phyloP scores from a whole-genome alignment of 257 asterid genomes.

The Solanum pennellii region DNA sequence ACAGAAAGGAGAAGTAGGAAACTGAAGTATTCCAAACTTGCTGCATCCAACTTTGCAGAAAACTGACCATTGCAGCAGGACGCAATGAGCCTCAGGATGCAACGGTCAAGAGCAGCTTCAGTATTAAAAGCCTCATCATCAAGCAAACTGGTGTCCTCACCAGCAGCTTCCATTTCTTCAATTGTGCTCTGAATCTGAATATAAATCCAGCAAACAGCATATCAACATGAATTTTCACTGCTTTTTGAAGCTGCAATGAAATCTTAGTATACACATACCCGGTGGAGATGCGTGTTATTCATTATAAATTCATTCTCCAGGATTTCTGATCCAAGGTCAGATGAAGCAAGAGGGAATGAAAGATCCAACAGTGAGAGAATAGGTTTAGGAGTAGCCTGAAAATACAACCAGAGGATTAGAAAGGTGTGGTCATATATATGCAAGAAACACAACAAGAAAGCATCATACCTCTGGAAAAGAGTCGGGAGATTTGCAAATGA shows the following conservation, averaged over 20 bases:
- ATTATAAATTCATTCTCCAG: conserved; percentile 88
- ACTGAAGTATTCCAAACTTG: neutral
- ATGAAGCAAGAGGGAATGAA: conserved; percentile 84
- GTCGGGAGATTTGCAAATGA: conserved; percentile 85
- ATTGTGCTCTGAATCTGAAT: conserved; percentile 61
- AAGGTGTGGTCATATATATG: neutral
- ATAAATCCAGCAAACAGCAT: neutral
- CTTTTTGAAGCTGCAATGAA: neutral
- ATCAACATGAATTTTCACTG: neutral
- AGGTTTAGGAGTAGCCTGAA: conserved; percentile 85
- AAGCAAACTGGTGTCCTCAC: conserved; percentile 50
- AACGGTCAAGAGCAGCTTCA: conserved; percentile 73
- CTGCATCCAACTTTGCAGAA: neutral
- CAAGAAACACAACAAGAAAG: conserved; percentile 1
- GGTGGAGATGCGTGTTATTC: conserved; percentile 57
- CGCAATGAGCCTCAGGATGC: conserved; percentile 91
- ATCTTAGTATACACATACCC: conserved; percentile 28
- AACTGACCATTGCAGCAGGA: conserved; percentile 81
- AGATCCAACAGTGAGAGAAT: conserved; percentile 73
- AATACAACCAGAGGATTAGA: conserved; percentile 4
- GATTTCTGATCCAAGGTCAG: conserved; percentile 90
- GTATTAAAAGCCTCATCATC: conserved; percentile 81
- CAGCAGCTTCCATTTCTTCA: conserved; percentile 56
- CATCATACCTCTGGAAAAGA: conserved; percentile 69
- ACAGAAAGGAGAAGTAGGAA: neutral